Percentiles rank a stretch among this genome's conserved stretches.
Evolutionary conservation across 2,329 filamentous ascomycete genomes (phyloP).

Genomic region (Colletotrichum magnum): DNA sequence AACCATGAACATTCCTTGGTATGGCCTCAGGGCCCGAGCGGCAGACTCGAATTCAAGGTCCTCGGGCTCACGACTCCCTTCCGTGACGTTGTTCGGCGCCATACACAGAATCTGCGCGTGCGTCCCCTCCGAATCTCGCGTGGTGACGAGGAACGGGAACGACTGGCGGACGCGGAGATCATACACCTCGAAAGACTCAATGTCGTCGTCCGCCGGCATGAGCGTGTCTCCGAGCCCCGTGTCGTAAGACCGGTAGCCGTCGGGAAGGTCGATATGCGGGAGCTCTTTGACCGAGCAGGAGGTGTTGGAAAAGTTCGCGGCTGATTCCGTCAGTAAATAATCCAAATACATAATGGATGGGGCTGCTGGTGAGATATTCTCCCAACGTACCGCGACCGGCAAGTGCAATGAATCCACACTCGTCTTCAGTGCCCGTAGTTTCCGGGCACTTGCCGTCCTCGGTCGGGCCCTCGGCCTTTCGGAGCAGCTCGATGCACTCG

Average conservation of each 20-base stretch:
- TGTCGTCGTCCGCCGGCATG: neutral
- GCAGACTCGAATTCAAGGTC: neutral
- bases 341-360: too few relatives aligned
- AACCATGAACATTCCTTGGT: neutral
- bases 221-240: neutral
- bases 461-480: neutral
- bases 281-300: neutral
- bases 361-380: too few relatives aligned
- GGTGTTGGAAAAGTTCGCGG: neutral
- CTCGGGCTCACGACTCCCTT: slow-evolving; percentile 20
- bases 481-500: slow-evolving; percentile 1
- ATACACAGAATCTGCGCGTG: neutral
- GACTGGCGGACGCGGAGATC: slow-evolving; percentile 19
- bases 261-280: neutral
- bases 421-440: neutral
- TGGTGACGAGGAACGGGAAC: slow-evolving; percentile 12
- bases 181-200: slow-evolving; percentile 7
- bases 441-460: too few relatives aligned
- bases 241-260: neutral
- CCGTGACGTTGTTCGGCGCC: slow-evolving; percentile 12
- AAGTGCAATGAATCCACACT: neutral
- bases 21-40: neutral
- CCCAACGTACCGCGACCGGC: neutral
- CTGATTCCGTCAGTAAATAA: neutral
- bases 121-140: neutral